Percentiles rank a stretch among this genome's conserved stretches.
Evolutionary conservation across 78 protist genomes (phyloP).

Genomic region (Carpediemonas membranifera): DNA sequence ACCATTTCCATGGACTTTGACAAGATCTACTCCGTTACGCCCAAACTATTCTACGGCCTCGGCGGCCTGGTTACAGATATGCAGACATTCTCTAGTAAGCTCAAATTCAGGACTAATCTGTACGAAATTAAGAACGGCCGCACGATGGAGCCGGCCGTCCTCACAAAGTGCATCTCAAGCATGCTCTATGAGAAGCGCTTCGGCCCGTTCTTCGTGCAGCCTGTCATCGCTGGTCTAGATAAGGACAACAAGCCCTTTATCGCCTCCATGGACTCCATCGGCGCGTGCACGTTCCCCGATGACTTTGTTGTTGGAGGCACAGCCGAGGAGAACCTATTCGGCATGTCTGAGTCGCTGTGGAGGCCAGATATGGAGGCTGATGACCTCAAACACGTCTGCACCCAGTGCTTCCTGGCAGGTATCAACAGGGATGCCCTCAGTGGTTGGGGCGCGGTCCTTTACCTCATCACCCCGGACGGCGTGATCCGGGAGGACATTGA

Average conservation of each 20-base stretch:
- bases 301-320: not conserved
- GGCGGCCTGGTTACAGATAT: not conserved
- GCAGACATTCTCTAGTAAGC: not conserved
- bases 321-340: not conserved
- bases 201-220: not conserved
- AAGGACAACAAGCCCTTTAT: not conserved
- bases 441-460: not conserved
- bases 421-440: not conserved
- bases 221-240: not conserved
- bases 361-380: not conserved
- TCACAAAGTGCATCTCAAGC: not conserved
- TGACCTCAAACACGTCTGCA: not conserved
- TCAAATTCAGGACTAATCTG: not conserved
- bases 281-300: not conserved
- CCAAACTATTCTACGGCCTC: not conserved
- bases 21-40: not conserved
- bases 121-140: not conserved
- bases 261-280: not conserved
- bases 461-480: not conserved
- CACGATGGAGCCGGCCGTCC: not conserved
- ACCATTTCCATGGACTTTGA: not conserved
- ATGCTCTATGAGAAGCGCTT: not conserved
- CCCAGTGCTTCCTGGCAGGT: not conserved
- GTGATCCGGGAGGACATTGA: no score
- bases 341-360: not conserved